Evolutionary conservation across 1,284 basidiomycete genomes (phyloP), one percentile per base, ranked within the genome.

Genomic region (Ganoderma resinaceum): DNA sequence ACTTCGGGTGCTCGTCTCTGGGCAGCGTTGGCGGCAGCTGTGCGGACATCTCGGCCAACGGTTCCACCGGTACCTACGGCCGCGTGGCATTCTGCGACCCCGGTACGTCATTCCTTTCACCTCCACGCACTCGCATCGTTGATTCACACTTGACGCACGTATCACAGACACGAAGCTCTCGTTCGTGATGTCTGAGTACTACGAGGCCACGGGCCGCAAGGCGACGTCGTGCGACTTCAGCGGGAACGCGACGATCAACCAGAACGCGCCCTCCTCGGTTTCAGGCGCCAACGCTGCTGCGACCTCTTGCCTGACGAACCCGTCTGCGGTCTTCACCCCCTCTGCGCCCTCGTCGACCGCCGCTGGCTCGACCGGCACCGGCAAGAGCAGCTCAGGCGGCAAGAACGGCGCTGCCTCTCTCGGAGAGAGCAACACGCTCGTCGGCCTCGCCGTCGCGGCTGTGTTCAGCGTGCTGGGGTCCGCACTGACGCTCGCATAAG

Each of bases 111-210:
- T 40, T 58, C 23, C 43, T 18, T 20, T 61, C 29, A 26, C 38
- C 31, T n/a, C 57, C 37, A 26, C 31, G 11, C 31, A 23, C 26
- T n/a, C 66, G 42, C 31, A 46, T 35, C 46, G 35, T 23, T 26
- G 38, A 38, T 38, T 33, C 43, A 60, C 37, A 14, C 20, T 14
- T 60, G 18, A 9, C 64, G 78, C 70, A 38, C 70, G 23, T 71
- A 42, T 6, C 31, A 78, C 79, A 89, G 92, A 86, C 42, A 86
- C 91, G 79, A 92, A 95, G 83, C 82, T 95, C 60, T 94, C 93
- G 43, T 97, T 90, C 80, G 90, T 91, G 66, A 94, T 97, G 88
- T 92, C 87, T 76, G 83, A 90, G 70, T 96, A 88, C 81, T 97
- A 92, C 78, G 89, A 94, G 77, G 78, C 83, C 52, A 88, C 87